Evolutionary conservation across 352 stramenopile genomes (phyloP).

Genomic region (Saprolegnia parasitica): DNA sequence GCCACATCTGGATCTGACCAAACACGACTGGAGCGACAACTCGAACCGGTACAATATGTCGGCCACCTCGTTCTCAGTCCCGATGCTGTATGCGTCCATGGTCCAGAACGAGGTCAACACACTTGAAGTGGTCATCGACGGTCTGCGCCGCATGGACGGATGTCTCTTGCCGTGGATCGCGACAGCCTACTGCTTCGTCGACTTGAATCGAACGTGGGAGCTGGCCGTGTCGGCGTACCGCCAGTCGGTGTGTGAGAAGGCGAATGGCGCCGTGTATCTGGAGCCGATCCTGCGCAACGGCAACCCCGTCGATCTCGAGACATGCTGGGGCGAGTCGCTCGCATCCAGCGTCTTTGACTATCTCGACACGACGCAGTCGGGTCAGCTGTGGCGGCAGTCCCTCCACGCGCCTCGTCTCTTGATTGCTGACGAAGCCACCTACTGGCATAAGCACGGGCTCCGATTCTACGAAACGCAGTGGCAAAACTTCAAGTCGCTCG

Average conservation of each 20-base stretch:
- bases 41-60: background rate
- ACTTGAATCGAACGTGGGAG: conserved; percentile 25
- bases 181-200: conserved; percentile 22
- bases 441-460: conserved; percentile 9
- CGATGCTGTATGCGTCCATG: conserved; percentile 8
- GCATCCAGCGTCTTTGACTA: conserved; percentile 6
- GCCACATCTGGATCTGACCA: background rate
- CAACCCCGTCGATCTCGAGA: background rate
- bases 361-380: background rate
- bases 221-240: conserved; percentile 1
- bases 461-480: conserved; percentile 4
- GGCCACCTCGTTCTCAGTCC: background rate
- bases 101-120: conserved; percentile 25
- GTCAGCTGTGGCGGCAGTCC: background rate
- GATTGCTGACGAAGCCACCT: conserved; percentile 5
- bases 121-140: conserved; percentile 9
- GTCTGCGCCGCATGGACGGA: conserved; percentile 11
- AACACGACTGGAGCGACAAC: background rate
- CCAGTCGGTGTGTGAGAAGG: background rate
- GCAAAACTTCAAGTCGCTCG: conserved; percentile 27
- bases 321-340: conserved; percentile 8
- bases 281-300: conserved; percentile 15
- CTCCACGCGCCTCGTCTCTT: background rate
- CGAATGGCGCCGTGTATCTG: conserved; percentile 22
- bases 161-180: conserved; percentile 22